phyloP scores from a whole-genome alignment of 768 basidiomycete species.

The Astraeus odoratus region DNA sequence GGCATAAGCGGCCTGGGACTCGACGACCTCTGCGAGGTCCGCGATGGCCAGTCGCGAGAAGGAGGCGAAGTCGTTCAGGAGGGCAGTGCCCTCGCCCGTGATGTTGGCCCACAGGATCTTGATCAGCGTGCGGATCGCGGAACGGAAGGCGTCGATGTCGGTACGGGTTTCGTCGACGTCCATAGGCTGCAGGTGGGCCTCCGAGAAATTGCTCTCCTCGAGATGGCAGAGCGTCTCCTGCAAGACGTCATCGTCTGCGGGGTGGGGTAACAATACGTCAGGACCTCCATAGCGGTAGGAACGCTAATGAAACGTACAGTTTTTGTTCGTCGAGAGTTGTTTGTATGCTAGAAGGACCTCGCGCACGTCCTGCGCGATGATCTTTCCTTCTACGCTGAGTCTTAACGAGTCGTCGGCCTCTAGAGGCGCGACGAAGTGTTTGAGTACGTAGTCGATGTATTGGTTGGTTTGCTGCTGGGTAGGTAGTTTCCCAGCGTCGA shows the following conservation, averaged over 20 bases:
- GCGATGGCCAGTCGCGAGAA: conserved; percentile 59
- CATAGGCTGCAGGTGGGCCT: conserved; percentile 29
- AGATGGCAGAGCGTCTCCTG: conserved; percentile 66
- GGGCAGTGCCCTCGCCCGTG: conserved; percentile 43
- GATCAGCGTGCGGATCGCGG: conserved; percentile 44
- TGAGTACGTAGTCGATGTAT: conserved; percentile 50
- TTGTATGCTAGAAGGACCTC: conserved; percentile 54
- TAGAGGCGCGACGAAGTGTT: conserved; percentile 40
- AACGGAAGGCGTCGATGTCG: conserved; percentile 46
- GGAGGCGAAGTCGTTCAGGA: conserved; percentile 59
- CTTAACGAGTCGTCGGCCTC: conserved; percentile 32
- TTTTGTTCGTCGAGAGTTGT: conserved; percentile 46
- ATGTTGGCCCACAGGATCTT: conserved; percentile 47
- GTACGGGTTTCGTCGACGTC: conserved; percentile 39
- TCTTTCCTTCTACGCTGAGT: conserved; percentile 49
- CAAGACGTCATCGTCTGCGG: conserved; percentile 54
- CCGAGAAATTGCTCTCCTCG: conserved; percentile 43
- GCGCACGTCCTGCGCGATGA: conserved; percentile 44
- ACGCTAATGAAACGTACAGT: conserved; percentile 32
- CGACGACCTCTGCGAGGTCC: conserved; percentile 56
- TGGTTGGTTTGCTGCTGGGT: conserved; percentile 48
- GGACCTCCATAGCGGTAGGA: neutral
- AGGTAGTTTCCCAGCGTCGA: conserved; percentile 68
- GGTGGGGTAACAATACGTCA: neutral
- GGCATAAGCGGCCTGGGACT: conserved; percentile 41